A percentile compares a stretch with the other conserved stretches of the same genome.
phyloP scores from a whole-genome alignment of 2,329 filamentous ascomycete species.

The Pestalotiopsis sp. region DNA sequence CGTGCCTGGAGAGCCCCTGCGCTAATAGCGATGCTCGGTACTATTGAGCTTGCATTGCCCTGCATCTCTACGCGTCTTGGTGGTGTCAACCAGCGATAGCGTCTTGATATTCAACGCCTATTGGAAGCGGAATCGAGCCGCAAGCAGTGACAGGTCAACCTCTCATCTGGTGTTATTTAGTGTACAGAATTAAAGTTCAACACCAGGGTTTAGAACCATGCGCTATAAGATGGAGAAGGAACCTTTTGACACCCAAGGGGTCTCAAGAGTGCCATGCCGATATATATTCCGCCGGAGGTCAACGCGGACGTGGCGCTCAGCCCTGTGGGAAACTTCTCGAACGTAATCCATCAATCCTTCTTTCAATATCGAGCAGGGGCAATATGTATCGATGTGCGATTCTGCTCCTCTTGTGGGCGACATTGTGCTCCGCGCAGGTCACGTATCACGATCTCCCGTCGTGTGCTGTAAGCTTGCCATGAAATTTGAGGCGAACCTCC shows the following conservation, averaged over 20 bases:
- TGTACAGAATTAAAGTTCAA: not conserved
- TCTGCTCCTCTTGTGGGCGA: not conserved
- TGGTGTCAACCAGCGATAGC: not conserved
- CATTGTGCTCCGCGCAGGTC: not conserved
- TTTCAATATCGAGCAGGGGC: not conserved
- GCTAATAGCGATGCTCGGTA: not conserved
- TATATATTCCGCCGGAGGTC: not conserved
- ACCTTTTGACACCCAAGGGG: not conserved
- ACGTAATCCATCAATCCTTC: not conserved
- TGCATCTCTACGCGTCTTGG: not conserved
- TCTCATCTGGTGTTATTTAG: not conserved
- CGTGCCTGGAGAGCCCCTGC: not conserved
- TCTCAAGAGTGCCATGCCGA: not conserved
- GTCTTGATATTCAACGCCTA: not conserved
- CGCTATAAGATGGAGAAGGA: not conserved
- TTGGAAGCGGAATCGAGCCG: not conserved
- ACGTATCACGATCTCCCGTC: constrained; percentile 6
- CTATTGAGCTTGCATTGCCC: not conserved
- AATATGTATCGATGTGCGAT: not conserved
- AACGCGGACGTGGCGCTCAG: not conserved
- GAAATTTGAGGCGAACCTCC: not conserved
- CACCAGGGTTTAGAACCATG: not conserved
- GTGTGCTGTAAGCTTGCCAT: constrained; percentile 1
- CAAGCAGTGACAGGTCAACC: not conserved
- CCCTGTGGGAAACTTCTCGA: not conserved